These are phyloP conservation scores for Glebionis coronaria DNA, from an alignment of 129 eudicot genomes.

Conservation along the genomic window DNA sequence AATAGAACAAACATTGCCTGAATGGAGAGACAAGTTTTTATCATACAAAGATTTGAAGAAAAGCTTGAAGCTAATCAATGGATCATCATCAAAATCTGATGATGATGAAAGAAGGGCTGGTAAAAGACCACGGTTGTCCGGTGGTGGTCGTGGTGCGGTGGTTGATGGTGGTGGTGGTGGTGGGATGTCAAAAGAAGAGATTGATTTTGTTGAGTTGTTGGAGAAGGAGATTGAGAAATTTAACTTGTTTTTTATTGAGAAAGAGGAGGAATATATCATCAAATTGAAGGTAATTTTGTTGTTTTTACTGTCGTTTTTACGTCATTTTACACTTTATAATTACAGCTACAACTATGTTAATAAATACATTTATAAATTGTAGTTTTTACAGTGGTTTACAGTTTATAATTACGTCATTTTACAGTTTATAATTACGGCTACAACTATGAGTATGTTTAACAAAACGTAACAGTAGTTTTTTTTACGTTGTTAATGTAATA, in stretches of 20 bases:
- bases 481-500: too few relatives aligned
- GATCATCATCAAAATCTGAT: constrained; percentile 29
- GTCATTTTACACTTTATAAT: too few relatives aligned
- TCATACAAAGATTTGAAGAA: constrained; percentile 84
- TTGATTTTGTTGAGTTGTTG: constrained; percentile 63
- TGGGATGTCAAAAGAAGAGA: constrained; percentile 50
- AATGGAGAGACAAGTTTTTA: constrained; percentile 87
- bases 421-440: too few relatives aligned
- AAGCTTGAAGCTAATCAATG: constrained; percentile 56
- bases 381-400: too few relatives aligned
- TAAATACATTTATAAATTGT: too few relatives aligned
- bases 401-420: too few relatives aligned
- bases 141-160: constrained; percentile 28
- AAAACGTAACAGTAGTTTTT: too few relatives aligned
- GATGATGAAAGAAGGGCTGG: constrained; percentile 24
- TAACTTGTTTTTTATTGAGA: constrained; percentile 71
- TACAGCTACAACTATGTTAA: too few relatives aligned
- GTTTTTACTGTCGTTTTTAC: constrained; percentile 1
- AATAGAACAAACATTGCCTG: constrained; percentile 83
- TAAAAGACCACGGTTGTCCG: constrained; percentile 37
- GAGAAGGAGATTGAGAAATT: constrained; percentile 88
- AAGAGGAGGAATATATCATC: constrained; percentile 87
- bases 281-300: constrained; percentile 58
- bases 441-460: too few relatives aligned
- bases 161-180: constrained; percentile 21